Conservation (phyloP, 2,329 filamentous ascomycete genomes). For the Fusarium mexicanum region DNA sequence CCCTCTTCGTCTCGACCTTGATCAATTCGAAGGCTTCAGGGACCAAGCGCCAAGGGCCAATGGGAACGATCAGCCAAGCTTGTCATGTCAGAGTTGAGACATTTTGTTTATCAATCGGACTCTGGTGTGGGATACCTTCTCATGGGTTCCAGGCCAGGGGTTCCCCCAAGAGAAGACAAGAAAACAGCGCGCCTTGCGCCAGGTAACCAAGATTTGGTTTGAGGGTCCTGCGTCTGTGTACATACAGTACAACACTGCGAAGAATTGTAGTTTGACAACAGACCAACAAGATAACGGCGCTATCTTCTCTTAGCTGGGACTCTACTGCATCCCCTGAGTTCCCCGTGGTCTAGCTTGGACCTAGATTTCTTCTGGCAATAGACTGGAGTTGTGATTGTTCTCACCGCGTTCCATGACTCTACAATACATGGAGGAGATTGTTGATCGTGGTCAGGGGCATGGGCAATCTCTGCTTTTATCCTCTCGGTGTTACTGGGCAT, state of each 20-base stretch:
- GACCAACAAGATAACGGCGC: constrained; percentile 32
- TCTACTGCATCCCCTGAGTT: constrained; percentile 33
- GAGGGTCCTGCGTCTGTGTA: neutral
- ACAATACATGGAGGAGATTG: neutral
- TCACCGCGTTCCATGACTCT: constrained; percentile 25
- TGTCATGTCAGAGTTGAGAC: neutral
- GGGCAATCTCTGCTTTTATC: constrained; percentile 25
- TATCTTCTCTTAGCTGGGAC: constrained; percentile 31
- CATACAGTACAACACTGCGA: neutral
- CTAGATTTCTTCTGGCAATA: constrained; percentile 22
- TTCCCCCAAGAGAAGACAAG: neutral
- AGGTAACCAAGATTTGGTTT: constrained; percentile 11
- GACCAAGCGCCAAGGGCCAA: constrained; percentile 11
- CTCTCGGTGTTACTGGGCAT: constrained; percentile 14
- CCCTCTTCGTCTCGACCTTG: neutral
- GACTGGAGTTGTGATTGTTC: constrained; percentile 13
- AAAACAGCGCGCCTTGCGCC: constrained; percentile 13
- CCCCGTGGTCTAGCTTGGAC: constrained; percentile 24
- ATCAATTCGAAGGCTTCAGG: constrained; percentile 8
- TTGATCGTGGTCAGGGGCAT: neutral
- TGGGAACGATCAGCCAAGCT: constrained; percentile 6
- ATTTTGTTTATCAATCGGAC: constrained; percentile 28
- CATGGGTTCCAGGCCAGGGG: neutral
- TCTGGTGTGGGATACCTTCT: constrained; percentile 1
- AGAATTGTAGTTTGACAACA: constrained; percentile 7